A percentile compares a stretch with the other conserved stretches of the same genome.
Evolutionary conservation across 2,329 filamentous ascomycete genomes (phyloP).

Genomic region (Colletotrichum tropicicola): DNA sequence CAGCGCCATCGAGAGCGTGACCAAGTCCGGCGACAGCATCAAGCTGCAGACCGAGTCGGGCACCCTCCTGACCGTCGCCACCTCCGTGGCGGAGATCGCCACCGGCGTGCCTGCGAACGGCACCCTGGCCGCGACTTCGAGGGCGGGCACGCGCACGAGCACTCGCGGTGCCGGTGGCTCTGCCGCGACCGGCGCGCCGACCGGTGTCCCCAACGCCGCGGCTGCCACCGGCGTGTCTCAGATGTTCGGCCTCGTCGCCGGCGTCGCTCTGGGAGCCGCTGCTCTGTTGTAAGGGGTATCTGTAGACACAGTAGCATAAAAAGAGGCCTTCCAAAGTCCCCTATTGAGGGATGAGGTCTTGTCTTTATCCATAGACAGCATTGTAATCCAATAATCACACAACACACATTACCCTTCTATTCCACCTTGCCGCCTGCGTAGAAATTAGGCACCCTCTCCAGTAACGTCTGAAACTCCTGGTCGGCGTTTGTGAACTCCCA

Average conservation of each 20-base stretch:
- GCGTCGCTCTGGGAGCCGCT: constrained; percentile 5
- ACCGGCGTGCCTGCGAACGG: background rate
- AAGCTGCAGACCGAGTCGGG: background rate
- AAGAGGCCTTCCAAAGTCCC: background rate
- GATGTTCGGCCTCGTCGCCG: background rate
- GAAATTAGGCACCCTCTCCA: constrained; percentile 32
- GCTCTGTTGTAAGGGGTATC: background rate
- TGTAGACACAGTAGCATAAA: background rate
- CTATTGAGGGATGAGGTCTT: background rate
- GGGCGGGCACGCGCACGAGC: background rate
- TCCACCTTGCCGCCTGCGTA: constrained; percentile 22
- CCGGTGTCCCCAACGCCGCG: background rate
- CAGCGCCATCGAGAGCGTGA: background rate
- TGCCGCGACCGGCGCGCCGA: background rate
- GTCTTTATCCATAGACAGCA: background rate
- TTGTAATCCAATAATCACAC: background rate
- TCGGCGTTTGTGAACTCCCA: constrained; percentile 36
- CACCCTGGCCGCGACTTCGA: background rate
- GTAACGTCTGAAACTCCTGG: constrained; percentile 36
- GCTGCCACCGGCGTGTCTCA: background rate
- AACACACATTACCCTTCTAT: background rate
- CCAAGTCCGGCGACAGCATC: background rate
- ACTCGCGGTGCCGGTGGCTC: background rate
- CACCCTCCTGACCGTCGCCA: background rate
- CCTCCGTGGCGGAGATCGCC: background rate